Evolutionary conservation across 805 yeast species (phyloP).

Genomic region (Yarrowia bubula): DNA sequence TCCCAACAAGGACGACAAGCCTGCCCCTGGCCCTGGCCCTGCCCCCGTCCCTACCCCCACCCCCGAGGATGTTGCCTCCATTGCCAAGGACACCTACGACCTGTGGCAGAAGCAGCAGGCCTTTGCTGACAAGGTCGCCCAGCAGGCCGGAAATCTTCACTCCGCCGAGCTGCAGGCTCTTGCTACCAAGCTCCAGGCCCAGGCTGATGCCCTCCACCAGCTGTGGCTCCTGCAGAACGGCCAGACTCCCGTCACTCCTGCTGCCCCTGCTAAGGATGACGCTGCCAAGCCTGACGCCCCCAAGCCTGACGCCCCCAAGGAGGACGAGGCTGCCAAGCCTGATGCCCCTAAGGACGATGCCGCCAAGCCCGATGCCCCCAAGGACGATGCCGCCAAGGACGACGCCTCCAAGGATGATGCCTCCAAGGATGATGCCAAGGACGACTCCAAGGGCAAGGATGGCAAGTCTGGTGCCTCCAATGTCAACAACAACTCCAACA

Average conservation of each 20-base stretch:
- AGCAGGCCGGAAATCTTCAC: neutral
- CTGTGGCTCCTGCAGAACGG: conserved; percentile 1
- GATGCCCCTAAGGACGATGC: neutral
- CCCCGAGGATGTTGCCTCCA: neutral
- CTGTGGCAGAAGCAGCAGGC: conserved; percentile 6
- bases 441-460: neutral
- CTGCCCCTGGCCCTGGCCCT: no score
- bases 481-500: neutral
- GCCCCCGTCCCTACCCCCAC: no score
- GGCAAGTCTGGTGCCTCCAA: neutral
- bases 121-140: neutral
- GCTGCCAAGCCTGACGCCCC: neutral
- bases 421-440: neutral
- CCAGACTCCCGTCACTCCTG: neutral
- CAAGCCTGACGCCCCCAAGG: neutral
- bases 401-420: neutral
- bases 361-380: neutral
- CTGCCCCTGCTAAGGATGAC: neutral
- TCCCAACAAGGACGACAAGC: neutral
- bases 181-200: neutral
- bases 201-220: neutral
- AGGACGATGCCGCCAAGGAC: neutral
- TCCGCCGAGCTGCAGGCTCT: conserved; percentile 3
- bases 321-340: neutral
- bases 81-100: neutral